A percentile compares a stretch with the other conserved stretches of the same genome.
phyloP scores from a whole-genome alignment of 805 yeast species.

The Saccharomycopsis sp. region DNA sequence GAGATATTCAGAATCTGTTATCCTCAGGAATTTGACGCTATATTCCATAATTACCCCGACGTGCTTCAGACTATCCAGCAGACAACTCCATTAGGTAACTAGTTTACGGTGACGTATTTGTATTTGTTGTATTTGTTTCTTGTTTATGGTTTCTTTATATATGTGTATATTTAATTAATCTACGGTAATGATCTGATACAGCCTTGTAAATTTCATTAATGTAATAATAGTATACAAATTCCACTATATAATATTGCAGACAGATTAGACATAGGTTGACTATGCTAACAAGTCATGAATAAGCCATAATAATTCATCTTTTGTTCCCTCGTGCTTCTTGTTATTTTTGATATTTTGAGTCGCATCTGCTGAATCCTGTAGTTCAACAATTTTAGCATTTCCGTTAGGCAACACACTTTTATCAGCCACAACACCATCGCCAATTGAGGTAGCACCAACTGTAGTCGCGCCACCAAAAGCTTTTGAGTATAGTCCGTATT shows the following conservation, averaged over 20 bases:
- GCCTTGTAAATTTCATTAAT: not conserved
- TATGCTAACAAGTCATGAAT: conserved; percentile 61
- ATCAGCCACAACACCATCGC: not conserved
- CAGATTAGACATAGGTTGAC: no score
- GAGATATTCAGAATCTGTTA: conserved; percentile 70
- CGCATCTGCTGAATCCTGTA: not conserved
- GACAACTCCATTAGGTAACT: not conserved
- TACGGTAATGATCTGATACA: no score
- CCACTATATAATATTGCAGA: not conserved
- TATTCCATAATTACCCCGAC: conserved; percentile 61
- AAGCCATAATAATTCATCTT: conserved; percentile 67
- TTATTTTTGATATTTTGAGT: not conserved
- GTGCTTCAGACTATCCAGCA: conserved; percentile 33
- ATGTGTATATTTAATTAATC: no score
- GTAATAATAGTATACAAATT: not conserved
- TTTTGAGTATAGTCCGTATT: not conserved
- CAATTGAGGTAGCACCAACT: not conserved
- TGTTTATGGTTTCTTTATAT: not conserved
- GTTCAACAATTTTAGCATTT: not conserved
- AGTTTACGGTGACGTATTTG: not conserved
- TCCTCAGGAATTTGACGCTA: conserved; percentile 59
- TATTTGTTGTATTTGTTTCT: not conserved
- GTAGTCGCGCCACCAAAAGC: not conserved
- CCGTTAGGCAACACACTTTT: not conserved
- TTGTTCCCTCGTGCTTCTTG: conserved; percentile 42